Evolutionary conservation across 805 yeast species (phyloP).

Genomic region (Metschnikowia drakensbergensis): DNA sequence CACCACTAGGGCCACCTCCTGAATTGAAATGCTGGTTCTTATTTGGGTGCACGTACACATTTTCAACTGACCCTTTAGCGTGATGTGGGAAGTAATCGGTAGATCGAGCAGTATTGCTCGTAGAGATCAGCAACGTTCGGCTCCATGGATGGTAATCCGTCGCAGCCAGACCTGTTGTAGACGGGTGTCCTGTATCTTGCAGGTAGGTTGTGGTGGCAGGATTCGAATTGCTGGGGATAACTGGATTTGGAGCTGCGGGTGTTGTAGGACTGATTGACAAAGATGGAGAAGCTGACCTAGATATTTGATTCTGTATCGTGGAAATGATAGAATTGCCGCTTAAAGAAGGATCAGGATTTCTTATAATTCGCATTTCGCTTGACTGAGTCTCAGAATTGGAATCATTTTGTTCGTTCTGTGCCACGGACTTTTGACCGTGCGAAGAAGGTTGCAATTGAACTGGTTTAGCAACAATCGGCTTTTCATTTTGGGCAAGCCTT

Average conservation of each 20-base stretch:
- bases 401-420: background rate
- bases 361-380: background rate
- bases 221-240: background rate
- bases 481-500: background rate
- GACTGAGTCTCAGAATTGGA: background rate
- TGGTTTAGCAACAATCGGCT: background rate
- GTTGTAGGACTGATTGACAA: background rate
- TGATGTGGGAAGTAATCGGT: no score
- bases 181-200: background rate
- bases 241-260: background rate
- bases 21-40: background rate
- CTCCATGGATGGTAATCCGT: background rate
- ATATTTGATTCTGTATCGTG: conserved; percentile 10
- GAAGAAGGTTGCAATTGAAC: background rate
- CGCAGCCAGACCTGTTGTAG: background rate
- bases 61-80: background rate
- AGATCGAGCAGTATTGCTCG: background rate
- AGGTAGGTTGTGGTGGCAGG: background rate
- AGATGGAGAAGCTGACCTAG: conserved; percentile 10
- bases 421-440: background rate
- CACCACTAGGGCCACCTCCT: background rate
- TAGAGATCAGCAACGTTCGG: background rate
- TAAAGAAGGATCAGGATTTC: background rate
- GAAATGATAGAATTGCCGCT: conserved; percentile 9
- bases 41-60: background rate